phyloP scores from a whole-genome alignment of 192 early-diverging fungal species.

The Backusella westeae region DNA sequence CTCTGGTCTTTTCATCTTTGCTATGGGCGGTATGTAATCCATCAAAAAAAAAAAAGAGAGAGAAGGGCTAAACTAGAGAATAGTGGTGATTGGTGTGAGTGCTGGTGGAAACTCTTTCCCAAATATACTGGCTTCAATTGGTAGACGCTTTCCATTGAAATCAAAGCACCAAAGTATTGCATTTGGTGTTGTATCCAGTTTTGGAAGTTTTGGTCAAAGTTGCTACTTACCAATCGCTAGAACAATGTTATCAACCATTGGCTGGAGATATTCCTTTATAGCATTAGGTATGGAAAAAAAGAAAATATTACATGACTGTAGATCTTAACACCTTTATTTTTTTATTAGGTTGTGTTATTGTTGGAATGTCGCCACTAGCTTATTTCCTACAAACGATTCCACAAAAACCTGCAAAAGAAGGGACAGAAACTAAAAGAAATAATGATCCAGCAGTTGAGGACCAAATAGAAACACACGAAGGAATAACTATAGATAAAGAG shows the following conservation, averaged over 20 bases:
- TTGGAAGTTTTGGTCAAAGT: slow-evolving; percentile 36
- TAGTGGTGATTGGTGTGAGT: slow-evolving; percentile 22
- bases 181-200: slow-evolving; percentile 33
- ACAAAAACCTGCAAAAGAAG: neutral
- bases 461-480: neutral
- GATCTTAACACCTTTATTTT: neutral
- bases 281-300: slow-evolving; percentile 18
- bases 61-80: no score
- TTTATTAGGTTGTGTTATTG: slow-evolving; percentile 10
- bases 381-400: slow-evolving; percentile 26
- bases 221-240: slow-evolving; percentile 29
- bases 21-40: slow-evolving; percentile 7
- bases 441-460: neutral
- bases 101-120: slow-evolving; percentile 36
- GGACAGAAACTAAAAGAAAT: neutral
- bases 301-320: neutral
- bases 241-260: slow-evolving; percentile 19
- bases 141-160: slow-evolving; percentile 21
- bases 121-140: slow-evolving; percentile 19
- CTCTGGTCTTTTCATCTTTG: slow-evolving; percentile 24
- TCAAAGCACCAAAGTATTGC: slow-evolving; percentile 27
- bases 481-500: neutral
- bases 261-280: slow-evolving; percentile 26
- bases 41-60: no score
- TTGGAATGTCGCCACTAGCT: slow-evolving; percentile 11